Conservation (phyloP, 768 basidiomycete species). For the Daedaleopsis nitida region DNA sequence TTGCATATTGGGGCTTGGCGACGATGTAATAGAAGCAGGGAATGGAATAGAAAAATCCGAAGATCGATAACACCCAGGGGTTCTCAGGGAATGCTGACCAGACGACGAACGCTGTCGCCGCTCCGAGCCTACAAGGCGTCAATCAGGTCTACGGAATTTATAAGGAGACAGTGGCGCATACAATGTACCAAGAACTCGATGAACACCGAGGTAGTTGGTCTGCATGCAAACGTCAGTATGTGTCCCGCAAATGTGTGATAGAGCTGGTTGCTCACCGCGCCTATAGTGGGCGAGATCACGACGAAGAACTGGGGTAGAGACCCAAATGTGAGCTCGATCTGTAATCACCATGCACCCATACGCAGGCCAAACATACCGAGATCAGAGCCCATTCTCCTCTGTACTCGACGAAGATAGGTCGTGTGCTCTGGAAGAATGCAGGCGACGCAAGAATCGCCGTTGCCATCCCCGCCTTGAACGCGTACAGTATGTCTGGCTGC, state of each 20-base stretch:
- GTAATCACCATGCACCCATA: constrained; percentile 3
- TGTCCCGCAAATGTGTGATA: neutral
- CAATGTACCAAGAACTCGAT: constrained; percentile 87
- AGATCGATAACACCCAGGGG: constrained; percentile 69
- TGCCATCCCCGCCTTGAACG: constrained; percentile 85
- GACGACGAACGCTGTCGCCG: constrained; percentile 68
- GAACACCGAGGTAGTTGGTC: constrained; percentile 85
- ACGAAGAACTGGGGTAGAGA: constrained; percentile 65
- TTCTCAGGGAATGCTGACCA: constrained; percentile 80
- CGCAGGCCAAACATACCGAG: constrained; percentile 52
- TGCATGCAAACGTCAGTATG: constrained; percentile 33
- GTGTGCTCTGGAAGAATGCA: constrained; percentile 80
- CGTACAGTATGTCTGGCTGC: constrained; percentile 82
- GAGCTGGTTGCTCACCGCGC: constrained; percentile 58
- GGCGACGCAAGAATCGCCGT: constrained; percentile 83
- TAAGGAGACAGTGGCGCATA: constrained; percentile 37
- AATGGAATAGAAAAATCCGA: constrained; percentile 87
- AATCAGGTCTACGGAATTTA: constrained; percentile 11
- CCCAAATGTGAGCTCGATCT: neutral
- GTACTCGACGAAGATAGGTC: constrained; percentile 78
- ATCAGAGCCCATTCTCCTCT: constrained; percentile 97
- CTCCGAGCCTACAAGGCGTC: constrained; percentile 61
- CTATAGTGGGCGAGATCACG: constrained; percentile 91
- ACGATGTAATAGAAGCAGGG: constrained; percentile 95
- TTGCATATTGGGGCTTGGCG: constrained; percentile 72